A percentile compares a stretch with the other conserved stretches of the same genome.
Conservation (phyloP, 176 grass and related monocot genomes). For the Thinopyrum elongatum region DNA sequence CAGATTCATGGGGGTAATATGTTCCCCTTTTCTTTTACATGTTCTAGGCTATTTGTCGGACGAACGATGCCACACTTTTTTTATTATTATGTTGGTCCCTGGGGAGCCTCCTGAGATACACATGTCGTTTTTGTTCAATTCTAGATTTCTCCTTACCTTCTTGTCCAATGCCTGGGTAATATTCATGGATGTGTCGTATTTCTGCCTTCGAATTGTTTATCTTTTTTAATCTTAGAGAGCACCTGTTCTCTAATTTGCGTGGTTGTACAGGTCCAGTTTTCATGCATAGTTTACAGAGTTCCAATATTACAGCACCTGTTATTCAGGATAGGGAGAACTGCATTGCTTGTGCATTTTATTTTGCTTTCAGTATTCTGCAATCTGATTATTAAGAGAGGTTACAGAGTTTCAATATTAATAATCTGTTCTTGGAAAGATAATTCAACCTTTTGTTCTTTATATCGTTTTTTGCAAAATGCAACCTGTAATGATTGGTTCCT, state of each 20-base stretch:
- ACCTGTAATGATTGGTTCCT: background rate
- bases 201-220: background rate
- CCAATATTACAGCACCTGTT: too few relatives aligned
- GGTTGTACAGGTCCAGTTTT: background rate
- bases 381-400: background rate
- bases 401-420: background rate
- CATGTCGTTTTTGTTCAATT: background rate
- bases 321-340: background rate
- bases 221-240: background rate
- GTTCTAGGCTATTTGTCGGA: background rate
- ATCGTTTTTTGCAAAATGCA: background rate
- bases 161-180: background rate
- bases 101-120: background rate
- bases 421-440: background rate
- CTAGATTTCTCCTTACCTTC: background rate
- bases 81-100: background rate
- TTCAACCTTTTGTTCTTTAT: background rate
- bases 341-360: background rate
- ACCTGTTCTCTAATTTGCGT: background rate
- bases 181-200: background rate
- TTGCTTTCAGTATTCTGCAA: background rate
- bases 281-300: conserved; percentile 15
- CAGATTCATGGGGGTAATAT: background rate
- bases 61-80: background rate
- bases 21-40: background rate